Base-by-base conservation (phyloP, 495 filamentous ascomycete genomes). In the Penicillium ochrochloron region DNA sequence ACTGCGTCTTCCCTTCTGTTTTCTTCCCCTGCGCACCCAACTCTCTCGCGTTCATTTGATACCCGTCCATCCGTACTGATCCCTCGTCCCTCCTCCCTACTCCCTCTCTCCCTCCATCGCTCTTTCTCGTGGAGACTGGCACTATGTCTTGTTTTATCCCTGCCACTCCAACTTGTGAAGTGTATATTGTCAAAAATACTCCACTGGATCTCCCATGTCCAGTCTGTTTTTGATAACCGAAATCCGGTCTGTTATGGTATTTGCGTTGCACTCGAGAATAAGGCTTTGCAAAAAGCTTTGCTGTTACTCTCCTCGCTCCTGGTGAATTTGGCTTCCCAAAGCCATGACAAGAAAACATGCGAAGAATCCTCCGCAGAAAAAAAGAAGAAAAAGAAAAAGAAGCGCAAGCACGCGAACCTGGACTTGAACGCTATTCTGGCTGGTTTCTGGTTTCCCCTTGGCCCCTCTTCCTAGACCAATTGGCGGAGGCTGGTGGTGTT, bases 401-500 rank as follows among this genome's bases (percentile, higher is more conserved):
- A 74, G 73, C 70, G 73, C 71, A 71, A 72, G 68, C 66, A 71
- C 61, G 61, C 69, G 71, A 69, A 67, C 72, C 71, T 73, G 73
- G 76, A 73, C 66, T 73, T 69, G 66, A 61, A 73, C 60, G 68
- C 71, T 68, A 63, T 72, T 73, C 66, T 75, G 70, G 63, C 61
- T 70, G 66, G 66, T 73, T 66, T 62, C 55, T 66, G 57, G 63
- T 75, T 68, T 71, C 66, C 69, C 65, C 66, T 76, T 73, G 68
- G 70, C 72, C 72, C 74, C 70, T 75, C 73, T 70, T 52, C 69
- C 74, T 79, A 76, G 75, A 79, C 67, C 70, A 53, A 61, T 71
- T 71, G 67, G 76, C 70, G 75, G 78, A 81, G 74, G 76, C 44
- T 74, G 75, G 71, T 69, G 78, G 80, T 81, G 78, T 81, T 80